Conservation (phyloP, 352 stramenopile genomes). For the Globisporangium ultimum region DNA sequence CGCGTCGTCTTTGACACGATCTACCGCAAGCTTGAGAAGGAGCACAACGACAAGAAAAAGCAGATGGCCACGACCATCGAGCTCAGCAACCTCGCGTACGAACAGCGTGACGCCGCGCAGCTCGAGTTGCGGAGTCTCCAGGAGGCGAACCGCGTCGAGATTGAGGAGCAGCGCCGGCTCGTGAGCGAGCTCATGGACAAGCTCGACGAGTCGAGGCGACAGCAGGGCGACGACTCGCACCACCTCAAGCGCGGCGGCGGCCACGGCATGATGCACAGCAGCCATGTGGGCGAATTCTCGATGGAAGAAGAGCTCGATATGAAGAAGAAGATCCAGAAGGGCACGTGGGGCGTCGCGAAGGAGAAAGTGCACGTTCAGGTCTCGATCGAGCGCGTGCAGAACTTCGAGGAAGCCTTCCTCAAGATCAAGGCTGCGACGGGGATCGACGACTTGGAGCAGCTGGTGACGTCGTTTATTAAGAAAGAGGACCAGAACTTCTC, state of each 20-base stretch:
- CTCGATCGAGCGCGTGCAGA: conserved; percentile 88
- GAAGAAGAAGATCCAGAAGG: conserved; percentile 73
- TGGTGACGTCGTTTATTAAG: conserved; percentile 92
- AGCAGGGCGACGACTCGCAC: conserved; percentile 29
- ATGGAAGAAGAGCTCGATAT: conserved; percentile 64
- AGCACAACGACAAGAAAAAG: conserved; percentile 94
- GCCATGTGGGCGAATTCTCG: conserved; percentile 39
- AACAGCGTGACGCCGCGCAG: conserved; percentile 93
- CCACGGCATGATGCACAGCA: not conserved
- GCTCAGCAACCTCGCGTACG: conserved; percentile 92
- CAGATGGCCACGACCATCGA: conserved; percentile 96
- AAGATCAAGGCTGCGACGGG: conserved; percentile 93
- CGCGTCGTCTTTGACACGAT: conserved; percentile 95
- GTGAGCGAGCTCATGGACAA: conserved; percentile 56
- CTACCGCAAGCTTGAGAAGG: conserved; percentile 89
- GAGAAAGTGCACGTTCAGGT: conserved; percentile 89
- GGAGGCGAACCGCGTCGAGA: conserved; percentile 88
- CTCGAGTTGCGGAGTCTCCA: conserved; percentile 91
- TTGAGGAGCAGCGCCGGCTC: conserved; percentile 55
- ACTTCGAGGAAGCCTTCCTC: conserved; percentile 95
- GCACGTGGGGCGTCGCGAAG: conserved; percentile 77
- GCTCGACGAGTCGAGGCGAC: conserved; percentile 54
- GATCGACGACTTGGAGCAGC: conserved; percentile 90
- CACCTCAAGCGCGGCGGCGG: conserved; percentile 13
- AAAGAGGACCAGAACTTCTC: conserved; percentile 97